A percentile compares a stretch with the other conserved stretches of the same genome.
These are phyloP conservation scores for Endocalyx cinctus DNA, from an alignment of 2,329 filamentous ascomycete species.

Conservation along the genomic window DNA sequence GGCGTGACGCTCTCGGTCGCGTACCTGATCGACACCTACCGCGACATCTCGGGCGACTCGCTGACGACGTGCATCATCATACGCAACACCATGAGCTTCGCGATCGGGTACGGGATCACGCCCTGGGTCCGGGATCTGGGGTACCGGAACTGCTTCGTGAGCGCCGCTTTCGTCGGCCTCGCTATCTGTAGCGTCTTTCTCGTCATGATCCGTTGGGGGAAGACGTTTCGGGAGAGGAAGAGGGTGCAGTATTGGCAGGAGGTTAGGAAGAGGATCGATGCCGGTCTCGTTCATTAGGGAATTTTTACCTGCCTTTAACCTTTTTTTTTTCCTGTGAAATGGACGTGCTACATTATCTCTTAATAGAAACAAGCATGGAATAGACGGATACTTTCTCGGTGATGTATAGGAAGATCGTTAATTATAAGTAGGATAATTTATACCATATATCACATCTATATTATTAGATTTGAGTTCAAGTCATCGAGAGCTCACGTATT, in stretches of 20 bases:
- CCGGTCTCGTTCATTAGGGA: constrained; percentile 26
- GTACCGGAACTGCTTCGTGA: constrained; percentile 40
- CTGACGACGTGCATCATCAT: constrained; percentile 36
- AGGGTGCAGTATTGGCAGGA: constrained; percentile 25
- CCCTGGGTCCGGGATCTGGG: constrained; percentile 39
- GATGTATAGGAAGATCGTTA: too few species aligned
- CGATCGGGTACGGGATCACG: constrained; percentile 38
- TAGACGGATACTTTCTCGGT: too few species aligned
- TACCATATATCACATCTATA: too few species aligned
- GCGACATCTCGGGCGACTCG: constrained; percentile 34
- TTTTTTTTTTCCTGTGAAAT: too few species aligned
- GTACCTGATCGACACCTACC: constrained; percentile 38
- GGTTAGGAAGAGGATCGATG: constrained; percentile 23
- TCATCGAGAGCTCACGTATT: too few species aligned
- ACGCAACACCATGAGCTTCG: constrained; percentile 35
- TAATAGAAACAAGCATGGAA: too few species aligned
- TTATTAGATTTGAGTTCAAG: too few species aligned
- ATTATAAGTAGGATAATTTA: too few species aligned
- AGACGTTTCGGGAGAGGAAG: constrained; percentile 22
- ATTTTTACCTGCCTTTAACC: too few species aligned
- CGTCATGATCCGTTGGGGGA: constrained; percentile 27
- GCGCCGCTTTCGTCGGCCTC: constrained; percentile 25
- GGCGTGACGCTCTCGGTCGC: constrained; percentile 33
- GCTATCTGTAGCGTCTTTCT: constrained; percentile 25
- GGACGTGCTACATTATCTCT: too few species aligned